Conservation (phyloP, 2,329 filamentous ascomycete species). For the Sarocladium kiliense region DNA sequence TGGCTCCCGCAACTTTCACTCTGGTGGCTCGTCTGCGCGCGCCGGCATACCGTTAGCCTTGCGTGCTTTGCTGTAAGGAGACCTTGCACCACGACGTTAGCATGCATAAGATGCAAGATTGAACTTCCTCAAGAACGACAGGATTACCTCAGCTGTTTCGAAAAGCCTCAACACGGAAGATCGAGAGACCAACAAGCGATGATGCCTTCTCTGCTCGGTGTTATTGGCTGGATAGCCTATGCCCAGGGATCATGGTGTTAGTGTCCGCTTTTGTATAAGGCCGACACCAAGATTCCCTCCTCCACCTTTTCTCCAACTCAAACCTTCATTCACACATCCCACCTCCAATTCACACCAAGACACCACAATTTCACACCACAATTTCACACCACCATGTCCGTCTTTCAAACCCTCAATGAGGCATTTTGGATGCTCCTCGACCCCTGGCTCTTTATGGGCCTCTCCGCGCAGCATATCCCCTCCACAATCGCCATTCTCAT, state of each 20-base stretch:
- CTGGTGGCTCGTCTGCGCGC: no score
- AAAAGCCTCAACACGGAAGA: no score
- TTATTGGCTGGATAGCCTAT: neutral
- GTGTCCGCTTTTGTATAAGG: slow-evolving; percentile 7
- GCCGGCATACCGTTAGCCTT: no score
- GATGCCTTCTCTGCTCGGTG: neutral
- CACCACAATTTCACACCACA: neutral
- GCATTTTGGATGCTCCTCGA: slow-evolving; percentile 29
- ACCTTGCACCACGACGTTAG: no score
- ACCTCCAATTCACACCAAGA: neutral
- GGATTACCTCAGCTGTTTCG: no score
- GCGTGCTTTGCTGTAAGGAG: no score
- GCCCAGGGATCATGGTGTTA: neutral
- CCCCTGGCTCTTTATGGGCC: slow-evolving; percentile 49
- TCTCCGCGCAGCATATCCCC: slow-evolving; percentile 45
- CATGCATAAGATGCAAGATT: no score
- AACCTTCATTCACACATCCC: neutral
- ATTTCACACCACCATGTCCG: neutral
- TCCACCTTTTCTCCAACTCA: slow-evolving; percentile 4
- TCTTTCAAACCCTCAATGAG: slow-evolving; percentile 8
- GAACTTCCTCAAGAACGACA: no score
- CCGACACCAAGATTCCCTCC: neutral
- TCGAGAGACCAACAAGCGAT: neutral
- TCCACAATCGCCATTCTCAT: slow-evolving; percentile 26
- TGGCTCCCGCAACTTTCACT: no score